Percentiles rank a stretch among this genome's conserved stretches.
Conservation (phyloP, 768 basidiomycete genomes). For the Fibroporia radiculosa region DNA sequence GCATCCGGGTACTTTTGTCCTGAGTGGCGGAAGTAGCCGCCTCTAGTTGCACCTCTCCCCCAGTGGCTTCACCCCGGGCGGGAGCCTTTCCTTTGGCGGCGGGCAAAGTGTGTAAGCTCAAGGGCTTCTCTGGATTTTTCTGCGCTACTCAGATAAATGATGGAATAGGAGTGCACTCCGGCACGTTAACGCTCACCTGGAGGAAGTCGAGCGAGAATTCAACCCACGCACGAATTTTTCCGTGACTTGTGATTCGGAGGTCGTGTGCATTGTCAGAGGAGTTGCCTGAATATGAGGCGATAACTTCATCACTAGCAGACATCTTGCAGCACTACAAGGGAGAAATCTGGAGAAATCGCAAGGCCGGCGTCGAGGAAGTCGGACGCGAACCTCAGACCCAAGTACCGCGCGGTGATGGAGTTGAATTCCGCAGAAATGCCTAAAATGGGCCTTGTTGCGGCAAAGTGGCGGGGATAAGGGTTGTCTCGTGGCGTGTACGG, state of each 20-base stretch:
- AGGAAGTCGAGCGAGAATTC: conserved; percentile 30
- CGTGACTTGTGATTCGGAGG: conserved; percentile 31
- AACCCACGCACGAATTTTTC: conserved; percentile 29
- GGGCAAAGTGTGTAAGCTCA: conserved; percentile 58
- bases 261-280: conserved; percentile 17
- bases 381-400: no score
- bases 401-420: no score
- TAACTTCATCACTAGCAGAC: background rate
- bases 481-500: background rate
- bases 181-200: conserved; percentile 17
- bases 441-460: no score
- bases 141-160: conserved; percentile 14
- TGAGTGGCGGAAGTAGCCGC: conserved; percentile 6
- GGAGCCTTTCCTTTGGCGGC: conserved; percentile 9
- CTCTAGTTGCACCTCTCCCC: conserved; percentile 4
- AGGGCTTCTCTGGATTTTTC: conserved; percentile 39
- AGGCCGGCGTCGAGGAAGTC: no score
- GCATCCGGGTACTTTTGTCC: conserved; percentile 16
- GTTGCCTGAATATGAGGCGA: conserved; percentile 1
- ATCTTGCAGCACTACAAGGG: no score
- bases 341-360: no score
- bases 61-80: background rate
- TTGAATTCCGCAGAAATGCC: no score
- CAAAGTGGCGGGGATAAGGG: no score
- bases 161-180: background rate